Conservation (phyloP, 1,139 yeast species). For the Yamadazyma triangularis region DNA sequence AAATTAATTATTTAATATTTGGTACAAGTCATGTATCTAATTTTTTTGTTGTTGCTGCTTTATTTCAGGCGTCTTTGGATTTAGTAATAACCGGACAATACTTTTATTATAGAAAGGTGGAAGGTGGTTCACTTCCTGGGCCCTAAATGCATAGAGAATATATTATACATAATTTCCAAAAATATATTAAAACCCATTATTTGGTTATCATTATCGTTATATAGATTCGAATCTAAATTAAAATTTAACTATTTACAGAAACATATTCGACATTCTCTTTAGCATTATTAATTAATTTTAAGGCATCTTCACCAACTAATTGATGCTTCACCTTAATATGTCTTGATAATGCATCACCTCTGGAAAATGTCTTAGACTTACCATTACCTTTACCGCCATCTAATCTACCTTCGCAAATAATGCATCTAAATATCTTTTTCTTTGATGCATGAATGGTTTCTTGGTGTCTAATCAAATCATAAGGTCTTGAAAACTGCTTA, state of each 20-base stretch:
- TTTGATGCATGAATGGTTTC: constrained; percentile 47
- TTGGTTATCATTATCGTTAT: too few relatives aligned
- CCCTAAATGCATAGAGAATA: too few relatives aligned
- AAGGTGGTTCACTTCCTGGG: constrained; percentile 1
- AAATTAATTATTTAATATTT: constrained; percentile 64
- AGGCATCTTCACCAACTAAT: constrained; percentile 43
- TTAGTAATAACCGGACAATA: constrained; percentile 73
- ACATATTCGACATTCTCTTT: constrained; percentile 71
- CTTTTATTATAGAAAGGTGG: constrained; percentile 45
- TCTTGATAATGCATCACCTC: constrained; percentile 48
- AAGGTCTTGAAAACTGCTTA: constrained; percentile 45
- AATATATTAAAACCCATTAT: too few relatives aligned
- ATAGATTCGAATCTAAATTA: too few relatives aligned
- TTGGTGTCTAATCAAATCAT: constrained; percentile 47
- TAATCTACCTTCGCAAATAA: constrained; percentile 46
- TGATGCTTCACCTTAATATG: constrained; percentile 48
- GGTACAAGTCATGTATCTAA: constrained; percentile 69
- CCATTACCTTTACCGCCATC: constrained; percentile 55
- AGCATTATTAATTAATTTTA: constrained; percentile 66
- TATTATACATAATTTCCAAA: too few relatives aligned
- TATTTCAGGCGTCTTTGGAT: constrained; percentile 77
- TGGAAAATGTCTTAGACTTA: constrained; percentile 48
- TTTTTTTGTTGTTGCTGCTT: constrained; percentile 71
- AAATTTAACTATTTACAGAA: constrained; percentile 15
- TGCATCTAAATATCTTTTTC: constrained; percentile 47